Conservation (phyloP, 2,329 filamentous ascomycete species). For the Neonectria hederae region DNA sequence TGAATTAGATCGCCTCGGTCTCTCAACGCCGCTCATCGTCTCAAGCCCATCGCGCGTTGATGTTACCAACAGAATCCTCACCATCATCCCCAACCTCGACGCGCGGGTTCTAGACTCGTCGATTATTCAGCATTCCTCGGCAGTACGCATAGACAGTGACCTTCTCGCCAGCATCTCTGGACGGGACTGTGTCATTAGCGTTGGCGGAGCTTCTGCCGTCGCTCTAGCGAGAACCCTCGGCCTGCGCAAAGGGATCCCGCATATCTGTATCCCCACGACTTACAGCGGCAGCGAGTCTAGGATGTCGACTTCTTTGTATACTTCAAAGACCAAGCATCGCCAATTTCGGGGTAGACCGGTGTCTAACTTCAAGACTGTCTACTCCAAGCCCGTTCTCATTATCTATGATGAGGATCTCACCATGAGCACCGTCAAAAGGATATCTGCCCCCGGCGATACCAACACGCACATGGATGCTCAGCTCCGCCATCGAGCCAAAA, state of each 20-base stretch:
- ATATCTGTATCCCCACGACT: constrained; percentile 68
- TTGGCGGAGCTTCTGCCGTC: constrained; percentile 71
- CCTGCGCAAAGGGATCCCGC: constrained; percentile 61
- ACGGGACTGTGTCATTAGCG: constrained; percentile 67
- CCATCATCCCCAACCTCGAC: constrained; percentile 47
- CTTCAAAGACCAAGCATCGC: constrained; percentile 1
- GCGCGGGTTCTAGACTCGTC: constrained; percentile 47
- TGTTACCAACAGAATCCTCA: constrained; percentile 47
- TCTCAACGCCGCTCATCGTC: constrained; percentile 50
- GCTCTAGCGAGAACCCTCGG: constrained; percentile 66
- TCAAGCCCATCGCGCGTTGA: constrained; percentile 50
- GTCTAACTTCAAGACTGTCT: background rate
- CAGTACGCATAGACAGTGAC: constrained; percentile 37
- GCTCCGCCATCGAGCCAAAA: constrained; percentile 22
- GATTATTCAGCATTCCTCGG: constrained; percentile 37
- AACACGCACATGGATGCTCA: constrained; percentile 29
- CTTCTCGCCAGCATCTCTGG: constrained; percentile 43
- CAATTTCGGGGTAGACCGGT: background rate
- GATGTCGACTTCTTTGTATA: constrained; percentile 43
- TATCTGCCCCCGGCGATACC: constrained; percentile 42
- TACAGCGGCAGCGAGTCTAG: constrained; percentile 71
- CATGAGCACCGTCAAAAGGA: constrained; percentile 36
- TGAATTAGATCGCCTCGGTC: constrained; percentile 46
- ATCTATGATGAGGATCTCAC: constrained; percentile 53
- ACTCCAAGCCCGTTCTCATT: constrained; percentile 44